Conservation (phyloP, 371 early-diverging fungal species). For the Haplosporangium sp. region DNA sequence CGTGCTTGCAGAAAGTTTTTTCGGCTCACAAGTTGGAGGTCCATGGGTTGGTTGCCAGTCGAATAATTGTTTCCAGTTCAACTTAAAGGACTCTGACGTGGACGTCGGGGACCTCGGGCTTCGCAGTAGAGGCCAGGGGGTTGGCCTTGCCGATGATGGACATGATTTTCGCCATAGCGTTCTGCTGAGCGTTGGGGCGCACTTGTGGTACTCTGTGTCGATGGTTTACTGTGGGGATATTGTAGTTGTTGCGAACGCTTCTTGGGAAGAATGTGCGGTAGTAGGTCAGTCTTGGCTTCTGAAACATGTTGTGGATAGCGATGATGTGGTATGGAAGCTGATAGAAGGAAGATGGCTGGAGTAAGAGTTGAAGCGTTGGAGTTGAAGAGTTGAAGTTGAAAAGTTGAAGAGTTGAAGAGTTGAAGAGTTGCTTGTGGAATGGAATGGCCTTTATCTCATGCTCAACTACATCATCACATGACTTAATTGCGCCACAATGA, state of each 20-base stretch:
- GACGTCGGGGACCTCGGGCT: conserved; percentile 26
- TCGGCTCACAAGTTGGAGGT: neutral
- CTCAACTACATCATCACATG: too few relatives aligned
- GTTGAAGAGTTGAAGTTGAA: too few relatives aligned
- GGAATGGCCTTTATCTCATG: too few relatives aligned
- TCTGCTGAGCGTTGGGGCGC: conserved; percentile 41
- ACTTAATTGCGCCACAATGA: too few relatives aligned
- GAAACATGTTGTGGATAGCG: conserved; percentile 31
- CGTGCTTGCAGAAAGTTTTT: neutral
- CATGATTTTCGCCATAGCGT: conserved; percentile 54
- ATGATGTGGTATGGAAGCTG: neutral
- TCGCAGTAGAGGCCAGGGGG: conserved; percentile 22
- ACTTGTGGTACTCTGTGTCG: conserved; percentile 39
- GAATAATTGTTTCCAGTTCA: neutral
- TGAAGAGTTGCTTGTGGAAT: too few relatives aligned
- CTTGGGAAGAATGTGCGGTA: conserved; percentile 56
- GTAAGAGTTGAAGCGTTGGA: neutral
- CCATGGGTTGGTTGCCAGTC: too few relatives aligned
- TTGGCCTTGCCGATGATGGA: conserved; percentile 40
- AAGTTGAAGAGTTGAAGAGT: too few relatives aligned
- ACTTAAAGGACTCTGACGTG: conserved; percentile 17
- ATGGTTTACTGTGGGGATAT: conserved; percentile 48
- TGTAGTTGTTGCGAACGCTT: conserved; percentile 51
- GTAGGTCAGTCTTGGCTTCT: conserved; percentile 52
- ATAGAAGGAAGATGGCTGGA: neutral